These are phyloP conservation scores for Mucor plumbeus DNA, from an alignment of 371 early-diverging fungal species.

Conservation along the genomic window DNA sequence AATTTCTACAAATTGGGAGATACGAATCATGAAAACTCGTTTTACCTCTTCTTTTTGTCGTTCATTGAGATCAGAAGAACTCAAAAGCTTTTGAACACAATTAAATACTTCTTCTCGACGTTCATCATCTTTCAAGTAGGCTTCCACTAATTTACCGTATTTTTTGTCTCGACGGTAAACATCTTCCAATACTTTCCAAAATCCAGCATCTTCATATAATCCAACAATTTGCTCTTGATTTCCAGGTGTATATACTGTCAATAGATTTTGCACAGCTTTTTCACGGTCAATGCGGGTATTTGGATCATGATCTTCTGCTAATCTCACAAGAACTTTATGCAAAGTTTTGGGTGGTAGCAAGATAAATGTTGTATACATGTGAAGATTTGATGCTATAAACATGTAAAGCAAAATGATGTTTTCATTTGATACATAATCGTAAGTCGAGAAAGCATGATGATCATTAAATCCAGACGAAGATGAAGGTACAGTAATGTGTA, in stretches of 20 bases:
- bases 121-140: slow-evolving; percentile 72
- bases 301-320: slow-evolving; percentile 60
- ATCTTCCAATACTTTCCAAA: slow-evolving; percentile 76
- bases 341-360: slow-evolving; percentile 62
- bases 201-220: slow-evolving; percentile 69
- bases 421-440: slow-evolving; percentile 35
- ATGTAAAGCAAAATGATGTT: slow-evolving; percentile 65
- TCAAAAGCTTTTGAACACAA: slow-evolving; percentile 61
- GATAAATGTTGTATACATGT: slow-evolving; percentile 69
- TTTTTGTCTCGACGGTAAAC: slow-evolving; percentile 65
- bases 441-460: slow-evolving; percentile 14
- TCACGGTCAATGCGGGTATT: slow-evolving; percentile 70
- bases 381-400: slow-evolving; percentile 71
- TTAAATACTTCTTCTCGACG: slow-evolving; percentile 63
- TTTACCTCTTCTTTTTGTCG: slow-evolving; percentile 64
- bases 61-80: slow-evolving; percentile 51
- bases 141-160: slow-evolving; percentile 70
- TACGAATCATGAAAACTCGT: slow-evolving; percentile 63
- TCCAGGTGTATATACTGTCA: slow-evolving; percentile 65
- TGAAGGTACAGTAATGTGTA: slow-evolving; percentile 25
- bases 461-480: background rate
- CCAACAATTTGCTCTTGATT: slow-evolving; percentile 62
- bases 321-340: slow-evolving; percentile 62
- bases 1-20: slow-evolving; percentile 72
- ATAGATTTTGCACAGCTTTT: slow-evolving; percentile 65